These are phyloP conservation scores for Tritrichomonas foetus DNA, from an alignment of 208 protist species.

Conservation along the genomic window DNA sequence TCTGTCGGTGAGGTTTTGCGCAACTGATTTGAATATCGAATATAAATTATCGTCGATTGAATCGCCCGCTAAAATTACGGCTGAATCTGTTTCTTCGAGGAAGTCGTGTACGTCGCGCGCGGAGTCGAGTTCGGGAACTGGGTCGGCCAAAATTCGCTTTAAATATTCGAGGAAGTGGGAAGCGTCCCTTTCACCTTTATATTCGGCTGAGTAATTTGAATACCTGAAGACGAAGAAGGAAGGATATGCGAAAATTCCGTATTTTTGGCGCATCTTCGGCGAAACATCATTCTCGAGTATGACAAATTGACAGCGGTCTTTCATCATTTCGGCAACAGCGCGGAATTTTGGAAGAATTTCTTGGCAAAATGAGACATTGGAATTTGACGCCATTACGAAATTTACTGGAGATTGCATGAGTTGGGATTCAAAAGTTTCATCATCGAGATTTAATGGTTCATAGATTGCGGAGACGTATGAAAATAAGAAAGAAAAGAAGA, in stretches of 20 bases:
- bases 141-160: not conserved
- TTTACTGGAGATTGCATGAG: not conserved
- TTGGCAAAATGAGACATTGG: not conserved
- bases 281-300: not conserved
- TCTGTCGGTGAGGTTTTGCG: not conserved
- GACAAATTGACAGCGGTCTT: not conserved
- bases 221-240: conserved; percentile 10
- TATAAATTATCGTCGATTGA: not conserved
- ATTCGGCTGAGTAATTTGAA: not conserved
- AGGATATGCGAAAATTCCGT: not conserved
- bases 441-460: not conserved
- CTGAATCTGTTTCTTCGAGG: not conserved
- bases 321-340: not conserved
- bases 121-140: not conserved
- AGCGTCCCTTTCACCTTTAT: not conserved
- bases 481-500: no score
- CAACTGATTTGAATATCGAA: not conserved
- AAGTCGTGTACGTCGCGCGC: not conserved
- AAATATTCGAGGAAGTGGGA: not conserved
- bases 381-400: not conserved
- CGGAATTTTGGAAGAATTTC: not conserved
- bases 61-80: not conserved
- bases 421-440: not conserved
- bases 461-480: no score
- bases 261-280: not conserved